Percentiles rank a stretch among this genome's conserved stretches.
phyloP scores from a whole-genome alignment of 2,329 filamentous ascomycete species.

The Sarocladium brachiariae region DNA sequence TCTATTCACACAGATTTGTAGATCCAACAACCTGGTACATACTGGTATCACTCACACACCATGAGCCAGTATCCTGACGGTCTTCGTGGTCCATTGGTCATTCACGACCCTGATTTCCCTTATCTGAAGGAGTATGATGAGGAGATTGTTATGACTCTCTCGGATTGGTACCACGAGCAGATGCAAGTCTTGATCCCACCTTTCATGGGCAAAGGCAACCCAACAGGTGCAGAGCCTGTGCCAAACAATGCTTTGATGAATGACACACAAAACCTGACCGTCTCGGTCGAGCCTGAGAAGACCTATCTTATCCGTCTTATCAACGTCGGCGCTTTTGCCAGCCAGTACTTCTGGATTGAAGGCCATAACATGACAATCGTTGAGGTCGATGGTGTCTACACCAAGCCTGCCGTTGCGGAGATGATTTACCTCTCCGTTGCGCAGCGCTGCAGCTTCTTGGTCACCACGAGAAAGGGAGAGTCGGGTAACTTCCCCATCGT shows the following conservation, averaged over 20 bases:
- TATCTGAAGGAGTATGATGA: conserved; percentile 52
- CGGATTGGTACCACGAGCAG: conserved; percentile 64
- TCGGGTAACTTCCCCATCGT: conserved; percentile 60
- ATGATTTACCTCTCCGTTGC: conserved; percentile 62
- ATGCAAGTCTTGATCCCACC: conserved; percentile 38
- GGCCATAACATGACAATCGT: conserved; percentile 62
- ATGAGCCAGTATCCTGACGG: conserved; percentile 65
- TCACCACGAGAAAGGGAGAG: conserved; percentile 58
- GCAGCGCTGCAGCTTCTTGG: conserved; percentile 57
- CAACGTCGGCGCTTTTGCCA: conserved; percentile 67
- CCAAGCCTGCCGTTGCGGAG: conserved; percentile 49
- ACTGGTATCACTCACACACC: conserved; percentile 72
- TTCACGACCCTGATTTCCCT: conserved; percentile 56
- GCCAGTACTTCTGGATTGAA: conserved; percentile 61
- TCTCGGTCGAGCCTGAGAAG: conserved; percentile 57
- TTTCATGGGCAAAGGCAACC: conserved; percentile 49
- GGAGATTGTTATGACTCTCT: conserved; percentile 57
- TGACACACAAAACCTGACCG: conserved; percentile 54
- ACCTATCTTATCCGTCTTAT: conserved; percentile 68
- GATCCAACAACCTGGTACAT: conserved; percentile 63
- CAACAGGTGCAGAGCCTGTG: conserved; percentile 56
- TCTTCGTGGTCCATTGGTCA: conserved; percentile 54
- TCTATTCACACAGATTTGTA: no score
- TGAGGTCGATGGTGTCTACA: conserved; percentile 68
- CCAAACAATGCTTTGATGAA: conserved; percentile 66